Base-by-base conservation (phyloP, 2,329 filamentous ascomycete species). In the Tympanopsis confertula region DNA sequence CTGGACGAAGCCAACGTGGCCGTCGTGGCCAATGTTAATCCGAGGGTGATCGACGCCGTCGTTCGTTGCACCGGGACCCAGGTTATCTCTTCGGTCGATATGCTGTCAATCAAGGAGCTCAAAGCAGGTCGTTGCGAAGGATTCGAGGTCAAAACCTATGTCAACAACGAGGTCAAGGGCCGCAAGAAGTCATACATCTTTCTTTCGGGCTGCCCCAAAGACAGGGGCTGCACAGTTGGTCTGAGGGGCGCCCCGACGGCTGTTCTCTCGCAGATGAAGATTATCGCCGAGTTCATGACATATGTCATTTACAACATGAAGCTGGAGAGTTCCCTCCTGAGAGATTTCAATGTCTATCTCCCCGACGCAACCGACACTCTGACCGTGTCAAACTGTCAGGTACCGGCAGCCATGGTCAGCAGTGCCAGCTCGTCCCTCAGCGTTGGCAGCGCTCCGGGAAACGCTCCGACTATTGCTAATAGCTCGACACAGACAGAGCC, bases 251-350 rank as follows among this genome's bases (percentile, higher is more conserved):
- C 82, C 3, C 78, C 82, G 41, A 80, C 78, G 20, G 64, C 74
- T 35, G 68, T 78, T 1, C 68, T 98, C 14, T 67, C 77, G 2
- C 84, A 78, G 48, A 78, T 98, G 57, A 98, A 98, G 61, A 75
- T 78, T 38, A 91, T 98, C 46, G 91, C 89, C 10, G 91, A 98
- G 54, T 96, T 98, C 53, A 95, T 98, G 89, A 83, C 93, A 26
- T 98, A 96, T 48, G 91, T 98, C 15, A 88, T 96, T 12, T 98
- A 98, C 60, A 98, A 95, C 50, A 68, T 96, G 38, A 94, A 94
- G 53, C 70, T 98, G 13, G 91, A 98, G 59, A 94, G 89, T 2
- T 94, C 84, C 48, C 66, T 98, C 33, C 85, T 98, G 72, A 75
- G 86, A 38, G 91, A 98, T 55, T 88, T 94, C 50, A 93, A 86